Base-by-base conservation (phyloP, 2,329 filamentous ascomycete species). In the Gnomoniopsis sp. region DNA sequence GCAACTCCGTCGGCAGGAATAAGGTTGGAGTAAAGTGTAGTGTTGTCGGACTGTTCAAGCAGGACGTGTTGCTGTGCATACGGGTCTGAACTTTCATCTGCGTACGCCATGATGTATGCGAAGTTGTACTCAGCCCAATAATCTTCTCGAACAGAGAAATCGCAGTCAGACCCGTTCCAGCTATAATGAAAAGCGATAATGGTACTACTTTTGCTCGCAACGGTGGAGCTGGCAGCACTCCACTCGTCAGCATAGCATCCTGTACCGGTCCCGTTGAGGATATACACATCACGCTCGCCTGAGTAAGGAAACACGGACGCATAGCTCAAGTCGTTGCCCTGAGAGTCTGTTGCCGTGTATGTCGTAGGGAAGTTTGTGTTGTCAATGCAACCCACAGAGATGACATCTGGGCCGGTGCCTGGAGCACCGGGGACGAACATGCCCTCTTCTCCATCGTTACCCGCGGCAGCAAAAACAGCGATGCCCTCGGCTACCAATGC, bases 381-480 rank as follows among this genome's bases (percentile, higher is more conserved):
- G 6, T 58, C 62, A 15, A 66, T 55, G 14, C 65, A 62, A 12
- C 64, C 66, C 4, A 69, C 65, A 7, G 63, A 64, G 41, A 68
- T 63, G 21, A 63, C 66, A 36, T 57, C 62, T 3, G 63, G 62
- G 19, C 55, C 62, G 15, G 56, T 62, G 63, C 6, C 57, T 54
- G 19, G 64, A 58, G 43, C 62, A 48, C 15, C 33, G 38, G 54
- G 22, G 17, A 50, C 26, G 44, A 44, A 22, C 38, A 22, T 11
- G 3, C 49, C 49, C 34, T 51, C 49, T 19, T 22, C 49, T 30
- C 49, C 65, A 10, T 50, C 44, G 26, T 68, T 68, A 1, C 65
- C 65, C 21, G 58, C 59, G 3, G 67, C 65, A 12, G 62, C 63
- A 46, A 67, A 63, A 2, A 67, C 62, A 15, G 63, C 65, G 17